Evolutionary conservation across 305 asterid species (phyloP).

Genomic region (Fraxinus greggii): DNA sequence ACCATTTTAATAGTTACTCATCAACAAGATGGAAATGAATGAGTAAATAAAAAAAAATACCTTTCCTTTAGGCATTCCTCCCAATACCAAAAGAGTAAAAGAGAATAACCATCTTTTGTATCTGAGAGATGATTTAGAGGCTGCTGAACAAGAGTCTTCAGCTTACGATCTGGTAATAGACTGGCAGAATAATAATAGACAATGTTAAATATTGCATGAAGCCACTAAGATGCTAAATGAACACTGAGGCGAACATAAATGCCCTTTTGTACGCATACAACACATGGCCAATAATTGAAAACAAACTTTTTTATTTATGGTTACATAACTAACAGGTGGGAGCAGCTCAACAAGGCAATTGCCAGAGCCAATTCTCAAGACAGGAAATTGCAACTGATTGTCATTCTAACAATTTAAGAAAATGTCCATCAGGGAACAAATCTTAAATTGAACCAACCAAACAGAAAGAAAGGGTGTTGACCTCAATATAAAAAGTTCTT

Average conservation of each 20-base stretch:
- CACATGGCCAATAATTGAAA: neutral
- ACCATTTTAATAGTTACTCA: neutral
- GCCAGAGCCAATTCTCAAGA: neutral
- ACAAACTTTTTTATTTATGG: neutral
- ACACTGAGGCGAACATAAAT: neutral
- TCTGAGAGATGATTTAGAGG: slow-evolving; percentile 79
- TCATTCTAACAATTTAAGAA: neutral
- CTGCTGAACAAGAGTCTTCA: slow-evolving; percentile 71
- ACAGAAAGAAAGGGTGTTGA: slow-evolving; percentile 29
- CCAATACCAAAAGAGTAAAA: slow-evolving; percentile 90
- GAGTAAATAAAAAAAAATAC: slow-evolving; percentile 32
- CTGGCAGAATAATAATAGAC: slow-evolving; percentile 38
- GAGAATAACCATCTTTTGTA: slow-evolving; percentile 81
- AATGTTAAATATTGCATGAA: slow-evolving; percentile 22
- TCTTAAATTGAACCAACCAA: slow-evolving; percentile 9
- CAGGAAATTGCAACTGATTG: neutral
- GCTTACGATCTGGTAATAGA: slow-evolving; percentile 83
- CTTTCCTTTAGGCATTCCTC: slow-evolving; percentile 92
- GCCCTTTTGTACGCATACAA: neutral
- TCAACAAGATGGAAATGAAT: slow-evolving; percentile 9
- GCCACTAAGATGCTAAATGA: neutral
- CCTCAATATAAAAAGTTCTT: slow-evolving; percentile 77
- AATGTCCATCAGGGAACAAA: neutral
- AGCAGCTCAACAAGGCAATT: neutral
- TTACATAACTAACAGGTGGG: neutral